phyloP scores from a whole-genome alignment of 805 yeast species.

The Ogataea zsoltii region DNA sequence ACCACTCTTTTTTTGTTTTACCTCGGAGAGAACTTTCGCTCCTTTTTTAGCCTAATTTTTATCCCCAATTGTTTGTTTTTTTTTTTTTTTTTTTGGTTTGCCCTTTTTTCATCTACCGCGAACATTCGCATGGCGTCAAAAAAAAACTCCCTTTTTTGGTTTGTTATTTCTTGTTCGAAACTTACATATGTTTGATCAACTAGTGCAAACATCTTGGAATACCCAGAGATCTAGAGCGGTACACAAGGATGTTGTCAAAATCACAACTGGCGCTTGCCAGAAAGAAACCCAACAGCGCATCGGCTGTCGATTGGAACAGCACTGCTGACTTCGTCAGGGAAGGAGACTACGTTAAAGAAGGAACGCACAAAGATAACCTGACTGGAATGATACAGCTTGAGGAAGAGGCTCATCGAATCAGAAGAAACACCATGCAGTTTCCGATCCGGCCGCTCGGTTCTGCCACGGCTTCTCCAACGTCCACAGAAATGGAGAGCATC shows the following conservation, averaged over 20 bases:
- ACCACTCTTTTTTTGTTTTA: too few species aligned
- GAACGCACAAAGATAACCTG: slow-evolving; percentile 8
- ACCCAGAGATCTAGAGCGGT: not conserved
- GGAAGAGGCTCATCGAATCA: not conserved
- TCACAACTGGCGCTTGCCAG: not conserved
- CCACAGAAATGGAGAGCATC: slow-evolving; percentile 2
- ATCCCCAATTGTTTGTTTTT: too few species aligned
- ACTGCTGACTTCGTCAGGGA: not conserved
- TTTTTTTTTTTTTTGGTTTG: too few species aligned
- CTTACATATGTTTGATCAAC: not conserved
- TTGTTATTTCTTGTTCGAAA: not conserved
- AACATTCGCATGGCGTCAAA: slow-evolving; percentile 1
- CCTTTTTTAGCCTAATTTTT: too few species aligned
- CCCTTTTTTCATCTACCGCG: too few species aligned
- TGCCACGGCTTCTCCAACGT: not conserved
- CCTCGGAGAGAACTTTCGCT: too few species aligned
- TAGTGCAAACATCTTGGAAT: not conserved
- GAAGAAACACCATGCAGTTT: slow-evolving; percentile 21
- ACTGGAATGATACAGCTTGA: slow-evolving; percentile 3
- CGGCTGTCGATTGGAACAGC: slow-evolving; percentile 5
- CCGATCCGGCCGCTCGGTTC: slow-evolving; percentile 5
- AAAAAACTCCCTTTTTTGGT: not conserved
- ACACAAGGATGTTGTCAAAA: not conserved
- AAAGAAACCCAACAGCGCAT: slow-evolving; percentile 14
- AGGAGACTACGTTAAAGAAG: slow-evolving; percentile 5